Base-by-base conservation (phyloP, 2,329 filamentous ascomycete genomes). In the Cadophora sp. region DNA sequence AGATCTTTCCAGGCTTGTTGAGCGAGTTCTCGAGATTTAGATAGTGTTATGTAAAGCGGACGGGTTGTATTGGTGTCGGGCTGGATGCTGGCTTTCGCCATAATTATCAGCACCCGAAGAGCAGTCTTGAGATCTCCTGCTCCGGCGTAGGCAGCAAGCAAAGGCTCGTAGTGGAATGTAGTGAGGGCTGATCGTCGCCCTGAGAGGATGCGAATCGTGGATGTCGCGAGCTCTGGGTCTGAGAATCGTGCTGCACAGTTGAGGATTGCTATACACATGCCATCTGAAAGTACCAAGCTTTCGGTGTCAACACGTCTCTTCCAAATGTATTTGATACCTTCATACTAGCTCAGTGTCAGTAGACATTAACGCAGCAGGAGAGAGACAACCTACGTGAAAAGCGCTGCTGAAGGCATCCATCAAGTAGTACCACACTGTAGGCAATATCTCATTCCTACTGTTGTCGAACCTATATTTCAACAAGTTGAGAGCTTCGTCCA, bases 151-250 rank as follows among this genome's bases (percentile, higher is more conserved):
- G 91, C 86, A 67, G 92, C 89, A 7, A 94, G 82, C 31, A 97
- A 84, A 31, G 91, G 85, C 78, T 97, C 93, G 79, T 96, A 97
- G 77, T 97, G 93, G 70, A 91, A 84, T 6, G 85, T 79, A 9
- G 84, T 82, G 46, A 94, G 83, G 50, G 85, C 83, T 1, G 86
- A 84, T 16, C 84, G 84, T 27, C 88, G 85, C 9, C 85, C 82
- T 4, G 85, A 84, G 22, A 95, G 83, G 63, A 89, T 80, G 27
- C 89, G 85, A 69, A 97, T 87, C 34, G 92, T 91, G 34, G 91
- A 87, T 6, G 89, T 89, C 1, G 91, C 92, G 11, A 97, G 83
- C 0, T 83, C 79, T 1, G 87, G 81, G 76, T 97, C 91, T 26
- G 88, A 89, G 67, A 89, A 80, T 29, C 87, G 86, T 1, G 93